These are phyloP conservation scores for Candida endomychidarum DNA, from an alignment of 805 yeast species.

Conservation along the genomic window DNA sequence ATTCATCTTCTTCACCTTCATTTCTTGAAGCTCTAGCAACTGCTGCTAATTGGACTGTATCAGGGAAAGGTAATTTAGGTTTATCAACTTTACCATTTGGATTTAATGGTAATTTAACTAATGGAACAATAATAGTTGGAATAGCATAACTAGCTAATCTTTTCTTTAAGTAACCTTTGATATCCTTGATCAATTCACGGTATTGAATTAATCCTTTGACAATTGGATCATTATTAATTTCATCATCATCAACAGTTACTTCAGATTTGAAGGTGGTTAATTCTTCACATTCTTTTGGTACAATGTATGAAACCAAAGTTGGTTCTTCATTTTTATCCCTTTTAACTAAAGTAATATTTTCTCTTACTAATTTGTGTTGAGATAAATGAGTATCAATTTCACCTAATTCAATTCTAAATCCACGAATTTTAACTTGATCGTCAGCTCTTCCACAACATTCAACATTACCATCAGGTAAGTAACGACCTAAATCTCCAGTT, in stretches of 20 bases:
- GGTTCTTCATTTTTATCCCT: slow-evolving; percentile 93
- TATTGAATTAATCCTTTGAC: slow-evolving; percentile 78
- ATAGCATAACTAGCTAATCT: slow-evolving; percentile 92
- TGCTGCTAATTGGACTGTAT: slow-evolving; percentile 75
- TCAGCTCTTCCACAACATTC: slow-evolving; percentile 99
- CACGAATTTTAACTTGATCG: slow-evolving; percentile 97
- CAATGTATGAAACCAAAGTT: slow-evolving; percentile 85
- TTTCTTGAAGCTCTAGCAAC: slow-evolving; percentile 57
- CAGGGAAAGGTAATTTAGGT: slow-evolving; percentile 95
- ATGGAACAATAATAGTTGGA: slow-evolving; percentile 88
- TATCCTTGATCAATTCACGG: slow-evolving; percentile 73
- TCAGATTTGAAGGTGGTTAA: slow-evolving; percentile 51
- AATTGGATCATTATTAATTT: slow-evolving; percentile 54
- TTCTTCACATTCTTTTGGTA: slow-evolving; percentile 60
- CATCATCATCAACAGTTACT: slow-evolving; percentile 36
- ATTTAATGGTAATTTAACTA: slow-evolving; percentile 83
- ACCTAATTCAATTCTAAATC: slow-evolving; percentile 97
- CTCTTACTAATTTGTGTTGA: slow-evolving; percentile 89
- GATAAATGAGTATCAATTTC: slow-evolving; percentile 97
- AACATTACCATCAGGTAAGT: slow-evolving; percentile 94
- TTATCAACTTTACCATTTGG: slow-evolving; percentile 99
- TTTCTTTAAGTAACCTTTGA: slow-evolving; percentile 73
- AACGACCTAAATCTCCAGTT: slow-evolving; percentile 97
- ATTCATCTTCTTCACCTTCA: slow-evolving; percentile 46
- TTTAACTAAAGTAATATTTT: slow-evolving; percentile 87